Percentiles rank a stretch among this genome's conserved stretches.
These are phyloP conservation scores for Clonostachys byssicola DNA, from an alignment of 2,329 filamentous ascomycete species.

Conservation along the genomic window DNA sequence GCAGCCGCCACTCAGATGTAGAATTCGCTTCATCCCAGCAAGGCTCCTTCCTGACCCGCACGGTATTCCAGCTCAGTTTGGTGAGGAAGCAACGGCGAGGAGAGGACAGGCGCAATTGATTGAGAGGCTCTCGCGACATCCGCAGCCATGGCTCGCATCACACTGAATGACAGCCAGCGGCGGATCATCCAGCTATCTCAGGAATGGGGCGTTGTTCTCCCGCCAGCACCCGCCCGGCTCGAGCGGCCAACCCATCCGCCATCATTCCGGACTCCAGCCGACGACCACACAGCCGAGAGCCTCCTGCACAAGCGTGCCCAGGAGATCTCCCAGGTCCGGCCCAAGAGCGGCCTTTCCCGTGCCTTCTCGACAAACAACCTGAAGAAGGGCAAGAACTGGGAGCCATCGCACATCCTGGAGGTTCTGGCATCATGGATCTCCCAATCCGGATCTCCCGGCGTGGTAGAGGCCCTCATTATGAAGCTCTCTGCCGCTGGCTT, in stretches of 20 bases:
- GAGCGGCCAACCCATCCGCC: conserved; percentile 34
- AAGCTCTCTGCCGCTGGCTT: conserved; percentile 45
- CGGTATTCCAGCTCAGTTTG: too few relatives aligned
- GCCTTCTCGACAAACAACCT: conserved; percentile 29
- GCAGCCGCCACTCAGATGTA: too few relatives aligned
- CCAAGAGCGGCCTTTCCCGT: conserved; percentile 31
- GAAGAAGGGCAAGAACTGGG: conserved; percentile 45
- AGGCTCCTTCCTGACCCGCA: too few relatives aligned
- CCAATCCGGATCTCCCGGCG: conserved; percentile 20
- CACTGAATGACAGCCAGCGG: conserved; percentile 31
- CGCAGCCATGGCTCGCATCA: conserved; percentile 19
- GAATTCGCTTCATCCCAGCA: too few relatives aligned
- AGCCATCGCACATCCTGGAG: conserved; percentile 47
- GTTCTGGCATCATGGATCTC: conserved; percentile 42
- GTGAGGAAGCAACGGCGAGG: too few relatives aligned
- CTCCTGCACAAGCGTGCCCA: conserved; percentile 41
- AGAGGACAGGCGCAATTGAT: too few relatives aligned
- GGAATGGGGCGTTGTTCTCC: conserved; percentile 43
- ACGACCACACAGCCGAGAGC: conserved; percentile 49
- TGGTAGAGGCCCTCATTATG: conserved; percentile 50
- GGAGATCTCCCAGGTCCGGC: conserved; percentile 25
- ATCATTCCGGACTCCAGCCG: conserved; percentile 38
- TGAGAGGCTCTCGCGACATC: neutral
- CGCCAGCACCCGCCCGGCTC: conserved; percentile 30
- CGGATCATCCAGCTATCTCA: conserved; percentile 45